These are phyloP conservation scores for Gaultheria prostrata DNA, from an alignment of 148 eudicot species.

Conservation along the genomic window DNA sequence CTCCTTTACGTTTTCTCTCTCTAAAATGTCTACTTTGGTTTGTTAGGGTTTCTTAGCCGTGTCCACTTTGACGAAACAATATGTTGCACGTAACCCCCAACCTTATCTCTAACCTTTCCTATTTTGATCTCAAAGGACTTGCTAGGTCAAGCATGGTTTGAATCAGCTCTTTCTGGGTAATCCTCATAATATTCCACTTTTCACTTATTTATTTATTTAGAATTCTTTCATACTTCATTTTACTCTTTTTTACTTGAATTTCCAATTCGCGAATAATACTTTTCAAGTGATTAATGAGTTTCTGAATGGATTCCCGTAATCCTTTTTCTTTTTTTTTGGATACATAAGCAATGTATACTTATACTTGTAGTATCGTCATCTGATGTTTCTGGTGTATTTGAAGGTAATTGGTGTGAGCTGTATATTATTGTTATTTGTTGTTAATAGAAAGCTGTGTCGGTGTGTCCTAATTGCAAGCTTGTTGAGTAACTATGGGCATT, in stretches of 20 bases:
- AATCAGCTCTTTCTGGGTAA: conserved; percentile 27
- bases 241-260: neutral
- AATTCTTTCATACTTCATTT: neutral
- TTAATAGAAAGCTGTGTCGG: neutral
- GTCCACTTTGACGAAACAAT: conserved; percentile 14
- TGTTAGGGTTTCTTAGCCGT: conserved; percentile 35
- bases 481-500: neutral
- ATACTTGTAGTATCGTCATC: neutral
- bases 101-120: conserved; percentile 19
- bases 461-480: neutral
- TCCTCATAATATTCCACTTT: conserved; percentile 1
- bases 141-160: conserved; percentile 36
- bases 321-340: neutral
- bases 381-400: neutral
- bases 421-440: neutral
- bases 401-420: neutral
- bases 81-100: conserved; percentile 22
- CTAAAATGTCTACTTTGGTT: neutral
- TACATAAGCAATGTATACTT: neutral
- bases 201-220: neutral
- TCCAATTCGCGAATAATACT: neutral
- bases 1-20: neutral
- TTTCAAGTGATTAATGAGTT: neutral
- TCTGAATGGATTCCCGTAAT: neutral
- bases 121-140: conserved; percentile 22